Evolutionary conservation across 345 rosid genomes (phyloP), one percentile per base, ranked within the genome.

Genomic region (Streptanthus diversifolius): DNA sequence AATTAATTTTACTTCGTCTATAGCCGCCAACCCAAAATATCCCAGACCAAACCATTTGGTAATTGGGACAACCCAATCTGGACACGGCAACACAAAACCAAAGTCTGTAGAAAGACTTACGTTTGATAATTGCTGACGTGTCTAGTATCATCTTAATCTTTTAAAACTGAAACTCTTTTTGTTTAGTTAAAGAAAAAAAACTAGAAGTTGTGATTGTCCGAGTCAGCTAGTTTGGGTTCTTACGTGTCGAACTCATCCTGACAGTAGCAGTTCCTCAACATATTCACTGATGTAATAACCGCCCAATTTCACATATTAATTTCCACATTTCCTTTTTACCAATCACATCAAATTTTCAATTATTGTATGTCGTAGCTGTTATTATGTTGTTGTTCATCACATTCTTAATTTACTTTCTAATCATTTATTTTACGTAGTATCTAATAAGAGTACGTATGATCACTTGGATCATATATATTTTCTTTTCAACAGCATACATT

Each of bases 241-340:
- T 68, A 75, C 79, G 79, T 68, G 79, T 75, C 47, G 41, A 68
- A 68, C 79, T 75, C 63, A 68, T 75, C 74, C 61, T 7, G 51
- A 59, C 47, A 56, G 5, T 8, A 15, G 63, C 63, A 32, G 14
- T 15, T 7, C 19, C 40, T 8, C 57, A 52, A 40, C 55, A 19
- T 21, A 57, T 58, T 14, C 11, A n/a, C n/a, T n/a, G n/a, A n/a
- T 19, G 6, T 52, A 32, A 10, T 13, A 36, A 56, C 49, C 11
- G 15, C 19, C 39, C 19, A 9, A 11, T 73, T 66, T 41, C 13
- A 37, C 51, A 18, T 59, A 10, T 72, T 57, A 24, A 24, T 22
- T 49, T 61, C 29, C 15, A 27, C 63, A 13, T 64, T 73, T 15
- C 7, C 9, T 10, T 22, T 51, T 68, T 32, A 68, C 69, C 61